Conservation (phyloP, 805 yeast genomes). For the Vanderwaltozyma polyspora region DNA sequence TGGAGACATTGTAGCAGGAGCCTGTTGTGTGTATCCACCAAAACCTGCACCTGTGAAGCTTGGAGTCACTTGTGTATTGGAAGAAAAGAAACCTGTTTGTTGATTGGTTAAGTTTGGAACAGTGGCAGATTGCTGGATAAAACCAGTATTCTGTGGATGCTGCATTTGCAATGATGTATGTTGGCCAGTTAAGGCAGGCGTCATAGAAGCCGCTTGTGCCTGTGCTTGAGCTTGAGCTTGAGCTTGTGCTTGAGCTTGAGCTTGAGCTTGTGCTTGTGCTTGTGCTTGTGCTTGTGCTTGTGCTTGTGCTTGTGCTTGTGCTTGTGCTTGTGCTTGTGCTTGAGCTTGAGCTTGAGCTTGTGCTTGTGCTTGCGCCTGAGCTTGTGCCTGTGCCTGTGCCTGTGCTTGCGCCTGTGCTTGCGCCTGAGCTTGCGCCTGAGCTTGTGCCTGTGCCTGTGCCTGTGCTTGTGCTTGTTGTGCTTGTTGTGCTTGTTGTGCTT, state of each 20-base stretch:
- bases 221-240: conserved; percentile 3
- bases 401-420: conserved; percentile 8
- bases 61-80: conserved; percentile 20
- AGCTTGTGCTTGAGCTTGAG: conserved; percentile 11
- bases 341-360: conserved; percentile 18
- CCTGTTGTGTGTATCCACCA: conserved; percentile 37
- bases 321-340: conserved; percentile 13
- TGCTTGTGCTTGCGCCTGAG: conserved; percentile 5
- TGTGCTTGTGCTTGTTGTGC: conserved; percentile 19
- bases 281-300: conserved; percentile 7
- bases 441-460: conserved; percentile 5
- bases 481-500: conserved; percentile 13
- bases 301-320: conserved; percentile 10
- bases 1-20: conserved; percentile 5
- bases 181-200: background rate
- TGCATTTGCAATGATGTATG: conserved; percentile 5
- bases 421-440: conserved; percentile 11
- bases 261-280: conserved; percentile 8
- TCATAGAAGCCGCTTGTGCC: background rate
- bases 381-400: conserved; percentile 13
- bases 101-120: conserved; percentile 10
- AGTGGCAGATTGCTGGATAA: conserved; percentile 3
- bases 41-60: conserved; percentile 48
- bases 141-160: conserved; percentile 12
- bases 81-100: conserved; percentile 20